Conservation (phyloP, 2,329 filamentous ascomycete species). For the Colletotrichum musae region DNA sequence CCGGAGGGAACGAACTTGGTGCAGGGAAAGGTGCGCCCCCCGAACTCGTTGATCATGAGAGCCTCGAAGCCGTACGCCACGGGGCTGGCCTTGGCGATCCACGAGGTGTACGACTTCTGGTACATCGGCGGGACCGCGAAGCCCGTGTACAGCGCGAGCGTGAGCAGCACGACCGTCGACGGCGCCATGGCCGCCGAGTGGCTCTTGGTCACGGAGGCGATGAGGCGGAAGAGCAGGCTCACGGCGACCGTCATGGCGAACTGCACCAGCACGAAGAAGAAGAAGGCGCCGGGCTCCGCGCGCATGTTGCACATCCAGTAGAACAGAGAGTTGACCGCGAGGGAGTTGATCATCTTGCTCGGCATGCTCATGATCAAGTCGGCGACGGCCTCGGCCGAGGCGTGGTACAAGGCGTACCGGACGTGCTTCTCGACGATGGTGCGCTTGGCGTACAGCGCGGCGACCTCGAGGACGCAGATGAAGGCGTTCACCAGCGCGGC, state of each 20-base stretch:
- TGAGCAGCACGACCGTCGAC: slow-evolving; percentile 26
- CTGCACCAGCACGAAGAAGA: slow-evolving; percentile 75
- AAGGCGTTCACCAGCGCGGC: slow-evolving; percentile 56
- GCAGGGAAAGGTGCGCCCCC: slow-evolving; percentile 34
- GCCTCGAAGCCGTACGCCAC: slow-evolving; percentile 37
- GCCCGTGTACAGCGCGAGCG: slow-evolving; percentile 29
- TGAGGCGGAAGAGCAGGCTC: slow-evolving; percentile 76
- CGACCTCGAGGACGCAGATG: slow-evolving; percentile 58
- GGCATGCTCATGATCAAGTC: slow-evolving; percentile 59
- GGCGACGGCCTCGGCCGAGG: slow-evolving; percentile 54
- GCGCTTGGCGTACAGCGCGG: slow-evolving; percentile 49
- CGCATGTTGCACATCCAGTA: slow-evolving; percentile 53
- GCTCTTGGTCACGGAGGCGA: slow-evolving; percentile 73
- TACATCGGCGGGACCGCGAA: slow-evolving; percentile 38
- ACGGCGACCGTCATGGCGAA: slow-evolving; percentile 71
- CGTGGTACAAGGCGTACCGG: slow-evolving; percentile 50
- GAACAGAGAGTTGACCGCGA: slow-evolving; percentile 62
- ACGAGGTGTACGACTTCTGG: slow-evolving; percentile 19
- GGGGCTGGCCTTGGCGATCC: slow-evolving; percentile 35
- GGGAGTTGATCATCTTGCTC: slow-evolving; percentile 63
- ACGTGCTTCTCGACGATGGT: slow-evolving; percentile 52
- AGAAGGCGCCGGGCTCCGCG: slow-evolving; percentile 61
- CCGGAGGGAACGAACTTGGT: slow-evolving; percentile 23
- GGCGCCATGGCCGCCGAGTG: slow-evolving; percentile 32
- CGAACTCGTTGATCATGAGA: slow-evolving; percentile 38